Percentiles rank a stretch among this genome's conserved stretches.
Evolutionary conservation across 2,329 filamentous ascomycete species (phyloP).

Genomic region (Penicillium sp.): DNA sequence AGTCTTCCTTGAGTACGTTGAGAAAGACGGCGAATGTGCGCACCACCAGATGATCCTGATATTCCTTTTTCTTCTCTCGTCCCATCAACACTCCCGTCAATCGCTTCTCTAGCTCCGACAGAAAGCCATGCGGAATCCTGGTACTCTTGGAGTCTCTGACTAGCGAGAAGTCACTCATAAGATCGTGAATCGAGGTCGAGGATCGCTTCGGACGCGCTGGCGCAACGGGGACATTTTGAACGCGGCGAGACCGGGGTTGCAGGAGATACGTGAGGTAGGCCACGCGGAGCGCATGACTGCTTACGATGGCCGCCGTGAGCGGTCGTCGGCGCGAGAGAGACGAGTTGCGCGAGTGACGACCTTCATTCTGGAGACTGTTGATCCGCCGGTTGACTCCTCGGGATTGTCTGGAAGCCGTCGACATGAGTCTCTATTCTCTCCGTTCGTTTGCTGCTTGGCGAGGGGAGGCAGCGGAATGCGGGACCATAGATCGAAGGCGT

Average conservation of each 20-base stretch:
- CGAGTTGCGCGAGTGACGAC: conserved; percentile 37
- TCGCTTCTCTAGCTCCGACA: conserved; percentile 66
- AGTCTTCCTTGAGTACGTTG: conserved; percentile 82
- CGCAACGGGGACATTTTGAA: conserved; percentile 70
- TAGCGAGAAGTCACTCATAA: conserved; percentile 79
- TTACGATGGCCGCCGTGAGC: conserved; percentile 66
- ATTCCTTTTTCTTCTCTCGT: conserved; percentile 78
- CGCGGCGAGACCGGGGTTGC: conserved; percentile 80
- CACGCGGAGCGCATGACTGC: conserved; percentile 81
- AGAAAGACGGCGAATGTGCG: conserved; percentile 91
- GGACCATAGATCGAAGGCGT: conserved; percentile 28
- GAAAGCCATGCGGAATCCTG: conserved; percentile 65
- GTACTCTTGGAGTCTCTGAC: conserved; percentile 64
- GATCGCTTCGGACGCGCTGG: conserved; percentile 62
- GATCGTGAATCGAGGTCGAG: conserved; percentile 67
- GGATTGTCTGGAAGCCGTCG: conserved; percentile 42
- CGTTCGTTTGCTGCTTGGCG: conserved; percentile 19
- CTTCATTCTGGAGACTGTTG: conserved; percentile 43
- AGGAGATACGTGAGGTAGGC: conserved; percentile 91
- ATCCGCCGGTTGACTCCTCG: conserved; percentile 43
- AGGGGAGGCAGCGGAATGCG: conserved; percentile 24
- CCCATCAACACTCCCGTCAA: conserved; percentile 76
- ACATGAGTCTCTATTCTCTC: conserved; percentile 35
- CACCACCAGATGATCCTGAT: conserved; percentile 83
- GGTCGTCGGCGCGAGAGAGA: conserved; percentile 40